Percentiles rank a stretch among this genome's conserved stretches.
Evolutionary conservation across 2,329 filamentous ascomycete species (phyloP).

Genomic region (Myrmaecium sp.): DNA sequence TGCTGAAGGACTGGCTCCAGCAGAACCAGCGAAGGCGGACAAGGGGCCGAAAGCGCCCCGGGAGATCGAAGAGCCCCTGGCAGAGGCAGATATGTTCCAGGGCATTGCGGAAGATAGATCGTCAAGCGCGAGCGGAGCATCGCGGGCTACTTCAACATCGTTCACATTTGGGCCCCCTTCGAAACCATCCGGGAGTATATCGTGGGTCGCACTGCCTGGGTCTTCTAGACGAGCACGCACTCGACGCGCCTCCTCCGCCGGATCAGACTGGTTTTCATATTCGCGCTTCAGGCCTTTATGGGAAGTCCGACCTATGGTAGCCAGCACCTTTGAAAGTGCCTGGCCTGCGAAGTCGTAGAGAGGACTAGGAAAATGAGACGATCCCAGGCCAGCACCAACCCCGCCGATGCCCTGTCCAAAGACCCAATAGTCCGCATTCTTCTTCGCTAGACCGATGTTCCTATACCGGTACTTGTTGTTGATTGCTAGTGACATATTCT

Average conservation of each 20-base stretch:
- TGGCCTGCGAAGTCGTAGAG: constrained; percentile 43
- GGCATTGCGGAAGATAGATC: constrained; percentile 49
- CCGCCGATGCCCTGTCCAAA: constrained; percentile 39
- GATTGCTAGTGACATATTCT: constrained; percentile 39
- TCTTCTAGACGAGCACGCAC: constrained; percentile 16
- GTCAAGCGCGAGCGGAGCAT: constrained; percentile 52
- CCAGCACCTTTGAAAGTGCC: constrained; percentile 25
- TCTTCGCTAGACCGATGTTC: constrained; percentile 34
- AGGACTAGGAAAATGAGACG: constrained; percentile 27
- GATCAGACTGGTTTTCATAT: constrained; percentile 11
- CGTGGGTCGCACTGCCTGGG: constrained; percentile 17
- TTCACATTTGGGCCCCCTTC: constrained; percentile 1
- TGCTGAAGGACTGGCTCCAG: constrained; percentile 16
- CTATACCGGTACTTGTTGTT: constrained; percentile 28
- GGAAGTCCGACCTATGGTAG: constrained; percentile 17
- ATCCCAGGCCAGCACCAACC: constrained; percentile 31
- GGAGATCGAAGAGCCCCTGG: constrained; percentile 31
- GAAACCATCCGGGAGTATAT: constrained; percentile 8
- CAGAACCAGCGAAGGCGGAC: constrained; percentile 15
- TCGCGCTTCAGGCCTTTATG: too few relatives aligned
- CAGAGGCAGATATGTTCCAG: constrained; percentile 46
- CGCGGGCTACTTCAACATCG: constrained; percentile 52
- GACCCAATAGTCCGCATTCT: constrained; percentile 46
- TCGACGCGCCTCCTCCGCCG: constrained; percentile 14
- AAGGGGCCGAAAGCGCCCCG: constrained; percentile 18